Evolutionary conservation across 805 yeast genomes (phyloP).

Genomic region (Scheffersomyces ergatensis): DNA sequence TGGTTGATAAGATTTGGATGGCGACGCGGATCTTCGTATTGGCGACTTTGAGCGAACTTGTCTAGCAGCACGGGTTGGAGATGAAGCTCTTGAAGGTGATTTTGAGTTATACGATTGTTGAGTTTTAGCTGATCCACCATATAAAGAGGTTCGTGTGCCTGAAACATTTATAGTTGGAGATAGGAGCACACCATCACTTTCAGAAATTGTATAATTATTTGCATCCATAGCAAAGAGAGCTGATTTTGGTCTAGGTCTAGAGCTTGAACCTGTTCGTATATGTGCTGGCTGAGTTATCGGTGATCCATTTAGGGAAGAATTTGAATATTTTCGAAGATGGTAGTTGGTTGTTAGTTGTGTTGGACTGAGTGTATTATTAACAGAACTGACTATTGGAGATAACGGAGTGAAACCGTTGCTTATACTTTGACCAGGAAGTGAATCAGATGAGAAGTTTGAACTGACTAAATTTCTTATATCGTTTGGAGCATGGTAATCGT

Average conservation of each 20-base stretch:
- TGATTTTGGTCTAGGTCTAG: constrained; percentile 28
- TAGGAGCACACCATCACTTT: constrained; percentile 19
- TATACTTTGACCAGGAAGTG: constrained; percentile 12
- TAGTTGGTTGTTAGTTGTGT: neutral
- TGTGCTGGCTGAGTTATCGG: constrained; percentile 16
- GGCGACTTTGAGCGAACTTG: constrained; percentile 31
- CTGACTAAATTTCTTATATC: constrained; percentile 32
- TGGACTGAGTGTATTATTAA: neutral
- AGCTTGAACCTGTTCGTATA: constrained; percentile 7
- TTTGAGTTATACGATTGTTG: constrained; percentile 15
- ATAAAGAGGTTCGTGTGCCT: neutral
- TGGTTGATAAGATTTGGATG: constrained; percentile 39
- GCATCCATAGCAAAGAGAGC: constrained; percentile 31
- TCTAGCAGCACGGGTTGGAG: constrained; percentile 26
- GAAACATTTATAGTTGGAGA: neutral
- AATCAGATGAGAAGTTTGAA: constrained; percentile 40
- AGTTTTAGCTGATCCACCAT: constrained; percentile 1
- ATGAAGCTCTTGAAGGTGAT: constrained; percentile 25
- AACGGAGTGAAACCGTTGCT: neutral
- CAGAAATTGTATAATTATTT: constrained; percentile 23
- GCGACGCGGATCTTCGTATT: constrained; percentile 17
- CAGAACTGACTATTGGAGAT: neutral
- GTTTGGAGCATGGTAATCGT: constrained; percentile 11
- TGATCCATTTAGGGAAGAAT: constrained; percentile 16
- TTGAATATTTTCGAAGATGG: constrained; percentile 16